These are phyloP conservation scores for Anaeromyces robustus DNA, from an alignment of 192 early-diverging fungal genomes.

Conservation along the genomic window DNA sequence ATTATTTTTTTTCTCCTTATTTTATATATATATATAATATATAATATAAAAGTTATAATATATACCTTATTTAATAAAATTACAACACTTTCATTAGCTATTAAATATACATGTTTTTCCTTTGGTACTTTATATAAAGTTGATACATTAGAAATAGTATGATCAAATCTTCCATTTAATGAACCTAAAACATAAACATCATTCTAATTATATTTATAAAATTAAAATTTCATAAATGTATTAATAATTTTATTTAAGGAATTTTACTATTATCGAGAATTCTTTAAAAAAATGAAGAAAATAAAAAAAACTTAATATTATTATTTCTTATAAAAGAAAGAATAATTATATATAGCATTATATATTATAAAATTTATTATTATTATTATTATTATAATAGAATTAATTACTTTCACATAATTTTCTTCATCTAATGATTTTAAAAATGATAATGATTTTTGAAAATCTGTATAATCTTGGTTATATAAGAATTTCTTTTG, in stretches of 20 bases:
- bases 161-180: slow-evolving; percentile 78
- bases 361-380: too few relatives aligned
- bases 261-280: too few relatives aligned
- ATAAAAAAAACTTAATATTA: too few relatives aligned
- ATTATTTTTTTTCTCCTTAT: too few relatives aligned
- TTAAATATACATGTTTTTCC: slow-evolving; percentile 32
- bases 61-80: slow-evolving; percentile 44
- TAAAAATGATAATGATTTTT: not conserved
- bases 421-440: not conserved
- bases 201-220: slow-evolving; percentile 5
- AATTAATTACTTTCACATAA: not conserved
- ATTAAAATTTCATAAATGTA: not conserved
- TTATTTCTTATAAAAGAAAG: too few relatives aligned
- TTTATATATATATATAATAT: too few relatives aligned
- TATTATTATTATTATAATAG: too few relatives aligned
- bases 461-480: not conserved
- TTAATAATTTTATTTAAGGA: too few relatives aligned
- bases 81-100: slow-evolving; percentile 61
- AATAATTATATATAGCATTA: too few relatives aligned
- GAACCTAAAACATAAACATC: slow-evolving; percentile 67
- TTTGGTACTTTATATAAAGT: slow-evolving; percentile 43
- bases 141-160: slow-evolving; percentile 65
- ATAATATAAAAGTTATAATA: too few relatives aligned
- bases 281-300: too few relatives aligned
- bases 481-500: not conserved